These are phyloP conservation scores for Aspergillaceae sp. DNA, from an alignment of 2,329 filamentous ascomycete species.

Conservation along the genomic window DNA sequence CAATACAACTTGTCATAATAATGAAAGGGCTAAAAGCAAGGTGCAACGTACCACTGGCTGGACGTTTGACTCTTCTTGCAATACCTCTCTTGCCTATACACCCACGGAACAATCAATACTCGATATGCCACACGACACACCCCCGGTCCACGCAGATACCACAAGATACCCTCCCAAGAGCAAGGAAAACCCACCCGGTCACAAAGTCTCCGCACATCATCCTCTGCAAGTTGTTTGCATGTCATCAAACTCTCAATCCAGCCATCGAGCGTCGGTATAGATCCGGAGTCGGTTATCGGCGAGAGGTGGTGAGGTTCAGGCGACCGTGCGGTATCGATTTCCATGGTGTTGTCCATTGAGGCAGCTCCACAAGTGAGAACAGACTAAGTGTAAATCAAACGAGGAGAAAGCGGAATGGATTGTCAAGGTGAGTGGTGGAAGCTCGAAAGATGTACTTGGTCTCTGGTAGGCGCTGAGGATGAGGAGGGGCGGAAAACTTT, in stretches of 20 bases:
- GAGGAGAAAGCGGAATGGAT: too few species aligned
- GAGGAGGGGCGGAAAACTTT: constrained; percentile 15
- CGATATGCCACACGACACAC: constrained; percentile 1
- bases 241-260: constrained; percentile 98
- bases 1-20: constrained; percentile 9
- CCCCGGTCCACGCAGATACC: constrained; percentile 3
- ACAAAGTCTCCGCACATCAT: constrained; percentile 91
- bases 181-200: constrained; percentile 65
- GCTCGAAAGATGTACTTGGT: too few species aligned
- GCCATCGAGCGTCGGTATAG: constrained; percentile 86
- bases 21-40: constrained; percentile 6
- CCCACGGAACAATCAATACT: constrained; percentile 2
- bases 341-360: constrained; percentile 95
- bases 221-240: constrained; percentile 95
- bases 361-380: constrained; percentile 14
- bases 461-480: constrained; percentile 9
- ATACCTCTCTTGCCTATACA: constrained; percentile 76
- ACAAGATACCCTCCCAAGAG: neutral
- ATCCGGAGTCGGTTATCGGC: constrained; percentile 71
- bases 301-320: constrained; percentile 69
- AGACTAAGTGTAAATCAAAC: too few species aligned
- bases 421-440: too few species aligned
- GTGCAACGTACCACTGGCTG: constrained; percentile 77
- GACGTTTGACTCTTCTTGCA: constrained; percentile 97
- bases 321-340: constrained; percentile 79